These are phyloP conservation scores for Lipomyces orientalis DNA, from an alignment of 805 yeast species.

Conservation along the genomic window DNA sequence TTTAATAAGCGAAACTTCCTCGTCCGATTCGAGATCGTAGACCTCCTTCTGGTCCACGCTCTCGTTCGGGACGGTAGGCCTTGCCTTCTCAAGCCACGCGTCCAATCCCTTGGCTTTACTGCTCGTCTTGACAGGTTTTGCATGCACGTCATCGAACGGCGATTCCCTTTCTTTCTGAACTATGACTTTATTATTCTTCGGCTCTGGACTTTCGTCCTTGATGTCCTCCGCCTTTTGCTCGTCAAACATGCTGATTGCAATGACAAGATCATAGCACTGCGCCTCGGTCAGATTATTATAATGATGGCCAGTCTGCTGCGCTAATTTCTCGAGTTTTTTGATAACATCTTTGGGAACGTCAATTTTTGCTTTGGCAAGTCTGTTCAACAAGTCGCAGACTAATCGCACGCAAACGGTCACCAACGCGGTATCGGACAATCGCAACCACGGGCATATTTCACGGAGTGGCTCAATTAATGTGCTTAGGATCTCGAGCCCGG, in stretches of 20 bases:
- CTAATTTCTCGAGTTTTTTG: slow-evolving; percentile 52
- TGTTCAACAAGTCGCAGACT: slow-evolving; percentile 67
- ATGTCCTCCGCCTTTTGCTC: neutral
- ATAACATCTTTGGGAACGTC: slow-evolving; percentile 59
- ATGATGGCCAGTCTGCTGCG: slow-evolving; percentile 56
- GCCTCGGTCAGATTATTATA: slow-evolving; percentile 72
- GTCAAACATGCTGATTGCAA: slow-evolving; percentile 24
- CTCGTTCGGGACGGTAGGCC: neutral
- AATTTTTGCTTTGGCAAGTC: slow-evolving; percentile 62
- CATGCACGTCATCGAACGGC: neutral
- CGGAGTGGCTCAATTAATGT: slow-evolving; percentile 67
- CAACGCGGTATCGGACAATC: slow-evolving; percentile 79
- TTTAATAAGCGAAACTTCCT: slow-evolving; percentile 29
- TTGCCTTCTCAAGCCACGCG: slow-evolving; percentile 24
- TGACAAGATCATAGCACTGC: slow-evolving; percentile 67
- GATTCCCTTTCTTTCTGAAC: neutral
- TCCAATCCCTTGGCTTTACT: slow-evolving; percentile 16
- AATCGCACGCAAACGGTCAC: slow-evolving; percentile 73
- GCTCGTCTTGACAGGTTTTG: neutral
- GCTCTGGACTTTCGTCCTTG: neutral
- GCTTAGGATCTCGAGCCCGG: slow-evolving; percentile 50
- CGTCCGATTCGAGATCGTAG: slow-evolving; percentile 25
- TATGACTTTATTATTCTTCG: neutral
- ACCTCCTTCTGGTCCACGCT: neutral
- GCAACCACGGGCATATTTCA: slow-evolving; percentile 76